A percentile compares a stretch with the other conserved stretches of the same genome.
phyloP scores from a whole-genome alignment of 345 rosid genomes.

The Populus simonii region DNA sequence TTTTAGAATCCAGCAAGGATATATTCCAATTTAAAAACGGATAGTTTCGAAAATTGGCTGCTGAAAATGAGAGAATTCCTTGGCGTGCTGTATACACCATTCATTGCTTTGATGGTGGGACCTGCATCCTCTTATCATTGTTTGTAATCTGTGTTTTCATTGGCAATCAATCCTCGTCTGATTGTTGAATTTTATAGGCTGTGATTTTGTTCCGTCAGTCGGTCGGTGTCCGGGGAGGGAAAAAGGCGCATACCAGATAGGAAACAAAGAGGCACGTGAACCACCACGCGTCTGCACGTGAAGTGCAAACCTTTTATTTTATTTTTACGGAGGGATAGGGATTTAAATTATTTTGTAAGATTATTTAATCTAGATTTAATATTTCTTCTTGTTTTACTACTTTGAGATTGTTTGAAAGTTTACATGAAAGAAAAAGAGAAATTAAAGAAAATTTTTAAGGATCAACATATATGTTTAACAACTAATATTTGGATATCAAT shows the following conservation, averaged over 20 bases:
- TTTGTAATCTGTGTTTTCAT: not conserved
- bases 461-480: too few species aligned
- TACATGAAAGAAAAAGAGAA: too few species aligned
- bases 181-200: not conserved
- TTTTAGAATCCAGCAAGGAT: too few species aligned
- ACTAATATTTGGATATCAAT: accelerated
- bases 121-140: not conserved
- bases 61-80: not conserved
- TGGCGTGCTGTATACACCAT: not conserved
- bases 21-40: not conserved
- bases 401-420: too few species aligned
- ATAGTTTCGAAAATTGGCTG: not conserved
- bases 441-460: accelerated
- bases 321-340: not conserved
- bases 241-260: conserved; percentile 24
- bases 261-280: conserved; percentile 44
- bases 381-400: too few species aligned
- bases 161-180: not conserved
- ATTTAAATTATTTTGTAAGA: too few species aligned
- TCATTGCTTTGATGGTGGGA: not conserved
- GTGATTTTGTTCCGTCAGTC: not conserved
- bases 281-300: conserved; percentile 41
- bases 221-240: not conserved
- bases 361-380: too few species aligned
- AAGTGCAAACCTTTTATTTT: conserved; percentile 29